Evolutionary conservation across 176 grass and related monocot genomes (phyloP), one percentile per base, ranked within the genome.

Genomic region (Paspalum vaginatum): DNA sequence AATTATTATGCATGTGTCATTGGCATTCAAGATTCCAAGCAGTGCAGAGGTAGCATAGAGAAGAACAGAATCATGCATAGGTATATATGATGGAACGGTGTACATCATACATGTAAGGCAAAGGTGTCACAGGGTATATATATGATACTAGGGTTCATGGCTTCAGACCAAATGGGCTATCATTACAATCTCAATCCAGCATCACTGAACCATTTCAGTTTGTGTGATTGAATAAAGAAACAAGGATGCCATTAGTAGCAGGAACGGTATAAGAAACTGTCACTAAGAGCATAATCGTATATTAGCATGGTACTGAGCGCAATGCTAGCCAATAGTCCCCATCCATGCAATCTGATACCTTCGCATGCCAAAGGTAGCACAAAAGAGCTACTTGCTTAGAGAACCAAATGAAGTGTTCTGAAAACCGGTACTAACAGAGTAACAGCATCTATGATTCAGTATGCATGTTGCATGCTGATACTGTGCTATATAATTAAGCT

Each of bases 161-260:
- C 25, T 44, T 45, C 20, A 1, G 47, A 72, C 64, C 48, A 63
- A 4, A 9, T 77, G 58, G 43, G 49, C 17, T 3, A 4, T 12
- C 10, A 63, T 70, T 44, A 71, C 45, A 62, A 26, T 61, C 56
- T 67, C 73, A 53, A 41, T 21, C n/a, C 9, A 52, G 69, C 8
- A 50, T 11, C 10, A 41, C 1, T 27, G 4, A 84, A 70, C 9
- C 15, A 40, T 57, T 66, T 47, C 68, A 10, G 1, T 67, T 67
- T 3, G 40, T 1, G 8, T 22, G 63, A 22, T 22, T n/a, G 16
- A 51, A 61, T 21, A 2, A 46, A 40, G 52, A 13, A 55, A 48
- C 48, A 65, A 70, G 0, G 15, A 79, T 65, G 61, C 9, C 65
- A 56, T 45, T 81, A 41, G 14, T 78, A 49, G 40, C 68, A 58